A percentile compares a stretch with the other conserved stretches of the same genome.
These are phyloP conservation scores for Onygena corvina DNA, from an alignment of 2,329 filamentous ascomycete genomes.

Conservation along the genomic window DNA sequence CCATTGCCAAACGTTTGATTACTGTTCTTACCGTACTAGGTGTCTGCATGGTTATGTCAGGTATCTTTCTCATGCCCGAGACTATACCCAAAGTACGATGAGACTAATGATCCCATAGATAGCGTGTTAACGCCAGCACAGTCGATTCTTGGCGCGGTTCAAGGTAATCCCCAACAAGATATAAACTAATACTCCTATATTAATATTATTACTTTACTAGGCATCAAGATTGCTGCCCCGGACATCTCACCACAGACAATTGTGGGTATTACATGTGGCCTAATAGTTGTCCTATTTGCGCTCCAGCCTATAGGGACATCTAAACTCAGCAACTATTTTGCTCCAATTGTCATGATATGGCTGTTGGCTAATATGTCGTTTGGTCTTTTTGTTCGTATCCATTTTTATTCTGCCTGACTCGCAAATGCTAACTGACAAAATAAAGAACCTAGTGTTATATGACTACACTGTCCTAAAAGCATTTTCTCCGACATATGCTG, in stretches of 20 bases:
- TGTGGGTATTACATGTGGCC: conserved; percentile 13
- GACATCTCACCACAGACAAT: conserved; percentile 12
- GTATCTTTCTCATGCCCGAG: conserved; percentile 8
- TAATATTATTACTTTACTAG: neutral
- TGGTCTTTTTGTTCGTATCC: conserved; percentile 38
- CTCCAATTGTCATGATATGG: conserved; percentile 47
- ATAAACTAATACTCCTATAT: neutral
- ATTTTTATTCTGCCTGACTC: neutral
- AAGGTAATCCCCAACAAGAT: conserved; percentile 25
- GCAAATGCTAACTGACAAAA: conserved; percentile 6
- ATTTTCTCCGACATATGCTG: conserved; percentile 40
- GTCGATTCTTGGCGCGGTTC: conserved; percentile 46
- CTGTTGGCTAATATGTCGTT: conserved; percentile 41
- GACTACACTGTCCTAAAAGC: conserved; percentile 42
- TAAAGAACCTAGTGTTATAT: conserved; percentile 33
- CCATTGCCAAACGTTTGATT: conserved; percentile 35
- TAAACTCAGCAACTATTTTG: conserved; percentile 33
- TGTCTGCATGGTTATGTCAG: conserved; percentile 43
- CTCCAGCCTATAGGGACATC: conserved; percentile 45
- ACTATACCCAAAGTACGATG: neutral
- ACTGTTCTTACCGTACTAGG: conserved; percentile 36
- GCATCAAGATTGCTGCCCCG: conserved; percentile 15
- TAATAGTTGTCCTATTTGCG: conserved; percentile 40
- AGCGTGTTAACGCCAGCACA: conserved; percentile 47
- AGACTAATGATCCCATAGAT: conserved; percentile 23